Evolutionary conservation across 345 rosid genomes (phyloP), one percentile per base, ranked within the genome.

Genomic region (Gossypium bickii): DNA sequence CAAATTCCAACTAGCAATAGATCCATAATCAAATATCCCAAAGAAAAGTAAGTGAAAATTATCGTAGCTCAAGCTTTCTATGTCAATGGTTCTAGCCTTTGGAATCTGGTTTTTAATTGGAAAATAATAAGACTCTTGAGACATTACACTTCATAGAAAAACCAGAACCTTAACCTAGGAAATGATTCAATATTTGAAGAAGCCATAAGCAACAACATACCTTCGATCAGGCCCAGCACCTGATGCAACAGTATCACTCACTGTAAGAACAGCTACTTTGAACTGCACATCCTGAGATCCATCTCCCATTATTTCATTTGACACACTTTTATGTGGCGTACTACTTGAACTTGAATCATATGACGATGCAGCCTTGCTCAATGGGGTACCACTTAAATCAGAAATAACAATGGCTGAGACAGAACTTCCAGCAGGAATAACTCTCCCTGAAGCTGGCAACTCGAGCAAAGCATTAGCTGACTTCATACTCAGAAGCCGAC

Each of bases 401-500:
- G 93, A 87, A 75, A 95, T 82, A 27, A 91, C 18, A 74, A 89
- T 72, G 48, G 97, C 96, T 65, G 98, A 65, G 59, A 93, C 88
- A 72, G 85, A 84, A n/a, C 88, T 84, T 79, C 97, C 97, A 74
- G 94, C 87, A 55, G 97, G 82, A 74, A 91, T 62, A 52, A 89
- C 80, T 49, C 75, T 62, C 66, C 88, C 86, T n/a, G 85, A 80
- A 57, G 88, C 86, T 76, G 97, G 97, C 83, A 93, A 82, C 88
- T 88, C 94, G 82, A 95, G 77, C 82, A 95, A 80, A 72, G 89
- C 99, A 87, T 93, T 95, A 61, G 96, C 96, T 13, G 89, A 89
- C 82, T 87, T 95, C 97, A 93, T 91, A 85, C 91, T 91, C 83
- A 93, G 81, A 74, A 95, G 98, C 76, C 94, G 85, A 82, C 98